phyloP scores from a whole-genome alignment of 805 yeast genomes.

The Blastobotrys parvus region DNA sequence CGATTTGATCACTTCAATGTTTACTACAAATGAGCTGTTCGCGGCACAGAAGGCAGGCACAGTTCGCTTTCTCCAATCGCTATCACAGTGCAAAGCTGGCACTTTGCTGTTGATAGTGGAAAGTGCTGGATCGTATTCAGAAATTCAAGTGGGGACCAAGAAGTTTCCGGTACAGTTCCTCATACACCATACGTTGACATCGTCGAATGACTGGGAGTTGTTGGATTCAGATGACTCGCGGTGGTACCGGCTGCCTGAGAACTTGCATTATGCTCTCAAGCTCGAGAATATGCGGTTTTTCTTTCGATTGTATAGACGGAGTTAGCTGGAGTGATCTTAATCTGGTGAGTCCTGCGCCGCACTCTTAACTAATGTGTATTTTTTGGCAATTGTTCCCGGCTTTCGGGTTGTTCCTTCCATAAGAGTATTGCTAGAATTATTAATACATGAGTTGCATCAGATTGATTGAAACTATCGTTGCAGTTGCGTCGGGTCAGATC shows the following conservation, averaged over 20 bases:
- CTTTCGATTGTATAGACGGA: constrained; percentile 61
- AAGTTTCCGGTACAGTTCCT: constrained; percentile 76
- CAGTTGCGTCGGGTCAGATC: too few species aligned
- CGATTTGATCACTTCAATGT: constrained; percentile 60
- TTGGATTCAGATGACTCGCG: constrained; percentile 61
- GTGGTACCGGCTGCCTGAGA: constrained; percentile 62
- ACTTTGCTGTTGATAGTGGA: constrained; percentile 62
- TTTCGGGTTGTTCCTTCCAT: too few species aligned
- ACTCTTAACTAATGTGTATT: too few species aligned
- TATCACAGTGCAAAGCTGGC: constrained; percentile 50
- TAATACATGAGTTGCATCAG: too few species aligned
- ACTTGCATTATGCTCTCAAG: constrained; percentile 54
- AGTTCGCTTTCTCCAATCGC: constrained; percentile 46
- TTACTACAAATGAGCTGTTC: constrained; percentile 83
- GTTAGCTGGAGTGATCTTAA: too few species aligned
- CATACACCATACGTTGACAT: constrained; percentile 62
- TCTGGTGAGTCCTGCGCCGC: too few species aligned
- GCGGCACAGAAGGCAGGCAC: constrained; percentile 57
- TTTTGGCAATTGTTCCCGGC: too few species aligned
- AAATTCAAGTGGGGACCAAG: constrained; percentile 66
- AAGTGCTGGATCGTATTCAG: constrained; percentile 85
- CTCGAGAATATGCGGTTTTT: constrained; percentile 85
- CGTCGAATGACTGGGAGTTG: constrained; percentile 59
- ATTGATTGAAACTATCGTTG: background rate
- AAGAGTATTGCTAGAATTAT: too few species aligned